Evolutionary conservation across 2,329 filamentous ascomycete genomes (phyloP), one percentile per base, ranked within the genome.

Genomic region (Escovopsis sp.): DNA sequence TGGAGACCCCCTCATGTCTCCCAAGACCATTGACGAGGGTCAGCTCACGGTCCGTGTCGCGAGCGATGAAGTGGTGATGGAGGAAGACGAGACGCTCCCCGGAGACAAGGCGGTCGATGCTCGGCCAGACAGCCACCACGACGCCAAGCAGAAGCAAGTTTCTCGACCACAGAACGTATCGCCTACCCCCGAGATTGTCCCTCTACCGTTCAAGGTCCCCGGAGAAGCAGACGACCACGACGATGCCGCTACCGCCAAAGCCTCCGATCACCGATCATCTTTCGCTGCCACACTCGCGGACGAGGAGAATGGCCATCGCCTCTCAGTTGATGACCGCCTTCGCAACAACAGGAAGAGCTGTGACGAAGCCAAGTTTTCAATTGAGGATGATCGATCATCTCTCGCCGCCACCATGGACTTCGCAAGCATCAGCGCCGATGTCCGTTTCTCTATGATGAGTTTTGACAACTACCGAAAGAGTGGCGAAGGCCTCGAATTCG

Each of bases 251-350:
- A 9, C 19, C 4, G 51, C 57, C 17, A 27, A 41, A 11, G 48
- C 51, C 2, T 60, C 68, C 5, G 63, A 65, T 13, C 65, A 68
- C 15, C 58, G 66, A 19, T 84, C 78, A 3, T 82, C 81, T 2
- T 63, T 82, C n/a, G n/a, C n/a, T 15, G 82, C 78, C 3, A 80
- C 80, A 0, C 68, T 79, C 46, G 76, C 78, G 13, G 76, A 79
- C 38, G 66, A 76, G 19, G 65, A 66, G 10, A 65, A 66, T 21
- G n/a, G 48, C 54, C 44, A 12, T 43, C 42, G 26, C 35, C 39
- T 12, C 34, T 37, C 17, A 39, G 43, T 12, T 39, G 19, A 45
- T 9, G 39, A 40, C 7, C 34, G 14, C 15, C 29, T 36, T 16
- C 35, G 36, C 18, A 50, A 43, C 8, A 43, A 45, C 14, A 55